Evolutionary conservation across 768 basidiomycete genomes (phyloP).

Genomic region (Rhizopogon rudus): DNA sequence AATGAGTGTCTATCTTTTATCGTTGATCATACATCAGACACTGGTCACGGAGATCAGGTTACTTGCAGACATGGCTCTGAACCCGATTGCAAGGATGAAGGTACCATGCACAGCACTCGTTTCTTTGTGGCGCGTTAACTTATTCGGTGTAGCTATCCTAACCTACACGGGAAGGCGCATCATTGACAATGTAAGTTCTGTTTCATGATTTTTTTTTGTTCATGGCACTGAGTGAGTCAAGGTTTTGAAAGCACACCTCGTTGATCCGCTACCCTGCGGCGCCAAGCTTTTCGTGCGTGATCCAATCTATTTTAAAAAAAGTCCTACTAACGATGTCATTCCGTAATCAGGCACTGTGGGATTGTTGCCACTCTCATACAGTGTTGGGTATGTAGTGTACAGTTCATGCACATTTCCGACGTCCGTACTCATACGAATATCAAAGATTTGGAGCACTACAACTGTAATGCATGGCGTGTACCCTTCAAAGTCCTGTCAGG

Average conservation of each 20-base stretch:
- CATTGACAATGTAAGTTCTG: constrained; percentile 17
- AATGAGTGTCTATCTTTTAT: too few species aligned
- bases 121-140: neutral
- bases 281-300: constrained; percentile 22
- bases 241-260: constrained; percentile 19
- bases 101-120: constrained; percentile 19
- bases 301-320: neutral
- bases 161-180: constrained; percentile 11
- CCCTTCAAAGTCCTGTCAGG: neutral
- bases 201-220: constrained; percentile 19
- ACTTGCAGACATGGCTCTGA: constrained; percentile 38
- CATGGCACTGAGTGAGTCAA: constrained; percentile 1
- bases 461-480: constrained; percentile 11
- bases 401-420: neutral
- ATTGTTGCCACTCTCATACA: constrained; percentile 25
- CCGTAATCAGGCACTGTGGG: constrained; percentile 19
- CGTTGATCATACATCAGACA: constrained; percentile 24
- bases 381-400: constrained; percentile 15
- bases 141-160: constrained; percentile 7
- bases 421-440: neutral
- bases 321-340: neutral
- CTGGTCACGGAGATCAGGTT: constrained; percentile 47
- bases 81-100: constrained; percentile 49
- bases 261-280: constrained; percentile 19
- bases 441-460: constrained; percentile 21